Conservation (phyloP, 163 green algal species). For the Prototheca stagnorum region DNA sequence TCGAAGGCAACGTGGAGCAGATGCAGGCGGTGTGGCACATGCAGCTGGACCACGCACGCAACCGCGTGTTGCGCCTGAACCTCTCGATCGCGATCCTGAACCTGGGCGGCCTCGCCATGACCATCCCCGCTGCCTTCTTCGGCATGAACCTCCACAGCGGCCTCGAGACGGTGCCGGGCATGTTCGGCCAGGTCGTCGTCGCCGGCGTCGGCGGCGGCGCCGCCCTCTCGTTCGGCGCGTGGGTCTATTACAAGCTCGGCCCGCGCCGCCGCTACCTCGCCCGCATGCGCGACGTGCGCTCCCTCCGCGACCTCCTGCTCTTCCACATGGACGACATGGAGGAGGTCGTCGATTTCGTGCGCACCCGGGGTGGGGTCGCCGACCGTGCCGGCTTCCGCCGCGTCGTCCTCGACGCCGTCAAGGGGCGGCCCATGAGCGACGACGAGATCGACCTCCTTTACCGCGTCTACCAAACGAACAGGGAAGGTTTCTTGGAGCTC, state of each 20-base stretch:
- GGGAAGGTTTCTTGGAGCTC: conserved; percentile 6
- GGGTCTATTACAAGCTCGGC: conserved; percentile 22
- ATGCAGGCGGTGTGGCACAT: conserved; percentile 42
- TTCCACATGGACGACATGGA: conserved; percentile 41
- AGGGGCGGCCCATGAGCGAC: conserved; percentile 12
- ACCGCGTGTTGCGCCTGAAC: conserved; percentile 44
- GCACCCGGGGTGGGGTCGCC: not conserved
- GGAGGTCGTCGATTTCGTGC: conserved; percentile 16
- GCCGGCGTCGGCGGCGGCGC: not conserved
- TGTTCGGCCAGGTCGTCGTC: conserved; percentile 24
- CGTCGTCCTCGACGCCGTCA: conserved; percentile 4
- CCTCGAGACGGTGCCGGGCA: conserved; percentile 16
- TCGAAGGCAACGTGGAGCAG: conserved; percentile 33
- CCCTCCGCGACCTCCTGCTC: conserved; percentile 21
- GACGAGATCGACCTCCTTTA: conserved; percentile 35
- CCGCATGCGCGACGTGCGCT: conserved; percentile 25
- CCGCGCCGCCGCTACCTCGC: conserved; percentile 24
- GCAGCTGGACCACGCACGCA: conserved; percentile 41
- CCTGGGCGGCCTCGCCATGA: conserved; percentile 21
- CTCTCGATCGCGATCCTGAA: conserved; percentile 23
- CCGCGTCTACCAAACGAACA: conserved; percentile 30
- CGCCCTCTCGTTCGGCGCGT: conserved; percentile 5
- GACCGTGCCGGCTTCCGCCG: conserved; percentile 11
- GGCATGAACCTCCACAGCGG: conserved; percentile 46
- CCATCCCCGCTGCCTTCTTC: conserved; percentile 38